phyloP scores from a whole-genome alignment of 2,329 filamentous ascomycete genomes.

The Cladosporium austrohemisphaericum region DNA sequence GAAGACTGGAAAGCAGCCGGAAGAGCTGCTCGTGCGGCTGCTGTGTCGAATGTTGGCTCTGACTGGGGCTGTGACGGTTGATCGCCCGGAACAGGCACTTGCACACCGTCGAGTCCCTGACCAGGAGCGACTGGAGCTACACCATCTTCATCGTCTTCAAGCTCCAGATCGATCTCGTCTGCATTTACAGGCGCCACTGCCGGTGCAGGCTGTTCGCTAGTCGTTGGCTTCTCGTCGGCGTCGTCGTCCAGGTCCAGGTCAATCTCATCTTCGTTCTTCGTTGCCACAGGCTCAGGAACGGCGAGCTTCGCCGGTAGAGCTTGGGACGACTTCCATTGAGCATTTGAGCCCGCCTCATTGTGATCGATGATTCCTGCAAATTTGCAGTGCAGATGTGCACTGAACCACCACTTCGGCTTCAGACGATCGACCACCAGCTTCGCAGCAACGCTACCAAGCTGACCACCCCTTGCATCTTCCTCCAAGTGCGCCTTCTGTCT shows the following conservation, averaged over 20 bases:
- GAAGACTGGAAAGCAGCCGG: conserved; percentile 64
- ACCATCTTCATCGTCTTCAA: conserved; percentile 27
- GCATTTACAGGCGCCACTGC: conserved; percentile 48
- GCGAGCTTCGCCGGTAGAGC: background rate
- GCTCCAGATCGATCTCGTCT: conserved; percentile 58
- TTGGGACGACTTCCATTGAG: background rate
- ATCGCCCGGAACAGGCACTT: conserved; percentile 24
- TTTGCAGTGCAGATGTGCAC: conserved; percentile 85
- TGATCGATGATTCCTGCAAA: conserved; percentile 64
- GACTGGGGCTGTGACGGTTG: conserved; percentile 9
- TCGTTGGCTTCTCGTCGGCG: conserved; percentile 18
- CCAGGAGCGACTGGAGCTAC: conserved; percentile 20
- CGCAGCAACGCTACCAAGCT: conserved; percentile 75
- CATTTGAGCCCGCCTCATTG: conserved; percentile 19
- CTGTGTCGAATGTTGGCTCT: conserved; percentile 3
- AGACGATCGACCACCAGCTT: conserved; percentile 75
- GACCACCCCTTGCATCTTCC: conserved; percentile 69
- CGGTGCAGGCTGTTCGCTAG: background rate
- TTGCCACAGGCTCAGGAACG: background rate
- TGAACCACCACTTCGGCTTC: conserved; percentile 82
- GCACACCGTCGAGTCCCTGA: conserved; percentile 23
- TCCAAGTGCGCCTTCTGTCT: conserved; percentile 69
- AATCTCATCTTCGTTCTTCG: conserved; percentile 64
- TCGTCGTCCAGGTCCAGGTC: conserved; percentile 46
- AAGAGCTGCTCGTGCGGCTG: conserved; percentile 58